Evolutionary conservation across 495 filamentous ascomycete species (phyloP).

Genomic region (Talaromyces borbonicus): DNA sequence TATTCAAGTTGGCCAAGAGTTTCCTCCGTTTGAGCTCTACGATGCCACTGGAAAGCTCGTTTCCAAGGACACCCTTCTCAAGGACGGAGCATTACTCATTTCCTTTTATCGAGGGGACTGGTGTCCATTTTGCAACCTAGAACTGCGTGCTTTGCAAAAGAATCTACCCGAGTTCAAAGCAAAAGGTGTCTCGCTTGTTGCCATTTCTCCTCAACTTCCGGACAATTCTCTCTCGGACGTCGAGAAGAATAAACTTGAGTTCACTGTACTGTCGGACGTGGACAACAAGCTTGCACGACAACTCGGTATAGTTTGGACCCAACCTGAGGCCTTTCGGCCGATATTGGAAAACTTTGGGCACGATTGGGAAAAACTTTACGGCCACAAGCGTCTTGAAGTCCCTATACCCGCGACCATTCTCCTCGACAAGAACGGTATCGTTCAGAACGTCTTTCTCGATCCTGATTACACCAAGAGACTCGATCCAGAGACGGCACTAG

Average conservation of each 20-base stretch:
- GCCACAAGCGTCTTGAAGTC: conserved; percentile 21
- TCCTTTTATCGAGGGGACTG: conserved; percentile 35
- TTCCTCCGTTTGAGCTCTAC: conserved; percentile 20
- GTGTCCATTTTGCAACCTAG: conserved; percentile 36
- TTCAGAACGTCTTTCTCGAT: conserved; percentile 23
- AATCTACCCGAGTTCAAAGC: conserved; percentile 19
- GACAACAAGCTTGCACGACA: conserved; percentile 24
- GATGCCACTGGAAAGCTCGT: conserved; percentile 20
- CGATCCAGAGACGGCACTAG: conserved; percentile 20
- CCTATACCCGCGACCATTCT: conserved; percentile 26
- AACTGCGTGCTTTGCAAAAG: conserved; percentile 18
- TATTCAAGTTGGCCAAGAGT: conserved; percentile 21
- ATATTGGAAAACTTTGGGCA: conserved; percentile 15
- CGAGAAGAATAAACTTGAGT: conserved; percentile 27
- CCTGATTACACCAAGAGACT: conserved; percentile 24
- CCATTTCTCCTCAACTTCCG: conserved; percentile 30
- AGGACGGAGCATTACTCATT: conserved; percentile 26
- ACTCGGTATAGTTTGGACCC: conserved; percentile 21
- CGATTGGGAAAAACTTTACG: conserved; percentile 17
- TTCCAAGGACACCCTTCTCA: conserved; percentile 18
- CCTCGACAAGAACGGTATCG: conserved; percentile 20
- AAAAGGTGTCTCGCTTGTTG: conserved; percentile 28
- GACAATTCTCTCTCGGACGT: conserved; percentile 16
- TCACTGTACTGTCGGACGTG: conserved; percentile 27
- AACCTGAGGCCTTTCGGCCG: conserved; percentile 15